Percentiles rank a stretch among this genome's conserved stretches.
phyloP scores from a whole-genome alignment of 148 eudicot species.

The Rhododendron henanense region DNA sequence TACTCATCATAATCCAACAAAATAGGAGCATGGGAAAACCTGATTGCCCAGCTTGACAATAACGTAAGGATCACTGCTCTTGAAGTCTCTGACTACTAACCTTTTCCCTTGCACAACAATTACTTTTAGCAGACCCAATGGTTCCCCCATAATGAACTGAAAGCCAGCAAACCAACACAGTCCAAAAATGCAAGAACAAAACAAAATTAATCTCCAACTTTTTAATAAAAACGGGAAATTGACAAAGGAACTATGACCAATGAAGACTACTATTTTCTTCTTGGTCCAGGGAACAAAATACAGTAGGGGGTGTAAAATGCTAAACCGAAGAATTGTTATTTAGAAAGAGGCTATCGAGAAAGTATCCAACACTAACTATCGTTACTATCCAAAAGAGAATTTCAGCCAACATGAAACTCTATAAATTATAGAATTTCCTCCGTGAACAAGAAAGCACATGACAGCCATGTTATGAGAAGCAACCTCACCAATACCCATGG shows the following conservation, averaged over 20 bases:
- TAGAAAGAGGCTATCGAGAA: not conserved
- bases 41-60: conserved; percentile 56
- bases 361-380: not conserved
- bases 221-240: not conserved
- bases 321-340: not conserved
- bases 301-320: not conserved
- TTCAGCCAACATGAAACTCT: not conserved
- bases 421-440: not conserved
- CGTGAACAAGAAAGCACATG: not conserved
- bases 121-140: conserved; percentile 41
- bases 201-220: not conserved
- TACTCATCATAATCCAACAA: not conserved
- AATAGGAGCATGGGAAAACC: conserved; percentile 27
- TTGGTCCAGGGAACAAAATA: not conserved
- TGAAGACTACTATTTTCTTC: not conserved
- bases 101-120: conserved; percentile 56
- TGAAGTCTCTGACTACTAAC: conserved; percentile 66
- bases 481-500: not conserved
- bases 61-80: conserved; percentile 78
- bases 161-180: conserved; percentile 1
- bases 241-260: not conserved
- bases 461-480: not conserved
- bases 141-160: conserved; percentile 36
- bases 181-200: not conserved
- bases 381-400: not conserved